Evolutionary conservation across 139 green algal genomes (phyloP).

Genomic region (Chlorella sp.): DNA sequence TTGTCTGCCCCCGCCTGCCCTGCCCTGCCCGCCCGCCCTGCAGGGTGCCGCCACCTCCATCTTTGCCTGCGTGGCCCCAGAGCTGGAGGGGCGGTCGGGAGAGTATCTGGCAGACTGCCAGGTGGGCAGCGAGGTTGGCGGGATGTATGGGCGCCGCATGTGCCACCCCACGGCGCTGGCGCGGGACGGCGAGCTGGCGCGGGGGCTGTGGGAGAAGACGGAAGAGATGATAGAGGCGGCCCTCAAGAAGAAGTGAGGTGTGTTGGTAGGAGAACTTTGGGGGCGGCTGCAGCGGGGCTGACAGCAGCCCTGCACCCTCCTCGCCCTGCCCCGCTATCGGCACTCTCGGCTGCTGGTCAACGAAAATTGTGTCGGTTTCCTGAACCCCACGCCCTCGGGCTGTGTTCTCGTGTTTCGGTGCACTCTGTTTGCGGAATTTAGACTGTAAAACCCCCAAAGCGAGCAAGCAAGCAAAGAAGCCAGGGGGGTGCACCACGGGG

Average conservation of each 20-base stretch:
- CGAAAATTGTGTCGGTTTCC: no score
- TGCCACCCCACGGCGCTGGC: constrained; percentile 5
- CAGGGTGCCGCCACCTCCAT: constrained; percentile 2
- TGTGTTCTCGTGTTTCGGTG: no score
- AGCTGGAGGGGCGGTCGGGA: not conserved
- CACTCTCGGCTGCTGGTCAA: no score
- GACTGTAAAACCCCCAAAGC: no score
- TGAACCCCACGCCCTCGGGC: no score
- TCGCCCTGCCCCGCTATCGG: no score
- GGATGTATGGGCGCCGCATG: not conserved
- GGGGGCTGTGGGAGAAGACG: constrained; percentile 2
- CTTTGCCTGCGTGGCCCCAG: not conserved
- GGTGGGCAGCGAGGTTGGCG: not conserved
- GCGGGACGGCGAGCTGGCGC: constrained; percentile 1
- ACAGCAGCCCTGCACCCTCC: no score
- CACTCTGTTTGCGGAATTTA: no score
- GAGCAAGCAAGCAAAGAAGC: no score
- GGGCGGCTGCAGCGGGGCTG: no score
- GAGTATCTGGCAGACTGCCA: constrained; percentile 18
- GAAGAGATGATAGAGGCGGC: not conserved
- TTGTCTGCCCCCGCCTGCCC: not conserved
- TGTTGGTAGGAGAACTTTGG: no score
- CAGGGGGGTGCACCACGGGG: no score
- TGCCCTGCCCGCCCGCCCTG: not conserved
- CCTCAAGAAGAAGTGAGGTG: not conserved